phyloP scores from a whole-genome alignment of 192 early-diverging fungal genomes.

The Backusella australiensis region DNA sequence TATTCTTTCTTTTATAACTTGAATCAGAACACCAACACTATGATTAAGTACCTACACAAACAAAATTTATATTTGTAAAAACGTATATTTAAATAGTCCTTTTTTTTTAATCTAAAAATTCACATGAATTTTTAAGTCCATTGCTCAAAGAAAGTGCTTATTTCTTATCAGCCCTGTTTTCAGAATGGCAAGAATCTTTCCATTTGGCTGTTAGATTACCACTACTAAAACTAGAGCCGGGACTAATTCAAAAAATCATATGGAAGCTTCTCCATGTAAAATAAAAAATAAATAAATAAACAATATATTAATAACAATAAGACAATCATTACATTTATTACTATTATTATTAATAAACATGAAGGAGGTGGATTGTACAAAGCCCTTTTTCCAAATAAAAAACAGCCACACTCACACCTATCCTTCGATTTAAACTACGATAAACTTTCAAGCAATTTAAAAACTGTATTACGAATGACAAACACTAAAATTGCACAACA shows the following conservation, averaged over 20 bases:
- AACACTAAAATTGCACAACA: slow-evolving; percentile 2
- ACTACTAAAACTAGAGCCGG: neutral
- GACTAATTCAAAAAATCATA: neutral
- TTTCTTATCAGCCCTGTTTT: neutral
- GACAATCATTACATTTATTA: neutral
- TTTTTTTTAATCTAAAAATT: neutral
- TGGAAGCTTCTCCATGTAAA: neutral
- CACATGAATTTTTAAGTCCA: neutral
- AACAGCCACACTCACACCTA: neutral
- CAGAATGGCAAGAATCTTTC: neutral
- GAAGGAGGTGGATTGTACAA: neutral
- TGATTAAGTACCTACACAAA: neutral
- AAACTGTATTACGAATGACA: neutral
- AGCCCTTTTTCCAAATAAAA: neutral
- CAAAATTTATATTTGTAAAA: neutral
- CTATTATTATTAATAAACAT: neutral
- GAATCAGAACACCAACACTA: neutral
- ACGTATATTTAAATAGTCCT: neutral
- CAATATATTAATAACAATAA: neutral
- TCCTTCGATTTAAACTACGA: neutral
- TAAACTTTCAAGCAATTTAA: neutral
- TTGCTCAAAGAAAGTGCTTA: neutral
- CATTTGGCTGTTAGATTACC: neutral
- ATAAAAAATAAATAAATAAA: neutral
- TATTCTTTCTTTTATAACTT: neutral